Conservation (phyloP, 345 rosid genomes). For the Citrus mangshanensis region DNA sequence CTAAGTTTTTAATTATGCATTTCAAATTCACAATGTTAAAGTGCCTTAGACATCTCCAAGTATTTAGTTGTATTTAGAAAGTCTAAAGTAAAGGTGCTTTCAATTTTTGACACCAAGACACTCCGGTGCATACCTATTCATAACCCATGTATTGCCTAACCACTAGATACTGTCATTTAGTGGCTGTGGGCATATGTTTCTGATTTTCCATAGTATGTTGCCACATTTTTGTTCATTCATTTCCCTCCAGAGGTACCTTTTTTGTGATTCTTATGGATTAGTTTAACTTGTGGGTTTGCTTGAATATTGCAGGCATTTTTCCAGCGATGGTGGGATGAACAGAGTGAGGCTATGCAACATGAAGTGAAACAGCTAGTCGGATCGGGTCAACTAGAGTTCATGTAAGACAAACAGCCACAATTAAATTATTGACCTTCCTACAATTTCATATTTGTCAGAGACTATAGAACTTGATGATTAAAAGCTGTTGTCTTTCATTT, state of each 20-base stretch:
- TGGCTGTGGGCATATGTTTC: not conserved
- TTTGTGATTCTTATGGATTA: not conserved
- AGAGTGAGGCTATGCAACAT: constrained; percentile 57
- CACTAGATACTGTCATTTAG: not conserved
- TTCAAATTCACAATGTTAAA: not conserved
- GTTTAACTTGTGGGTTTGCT: constrained; percentile 4
- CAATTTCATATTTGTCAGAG: not conserved
- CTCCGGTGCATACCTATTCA: not conserved
- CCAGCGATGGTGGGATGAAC: constrained; percentile 95
- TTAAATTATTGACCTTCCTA: not conserved
- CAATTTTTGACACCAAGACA: not conserved
- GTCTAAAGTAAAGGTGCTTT: not conserved
- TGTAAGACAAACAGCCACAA: constrained; percentile 40
- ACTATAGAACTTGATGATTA: not conserved
- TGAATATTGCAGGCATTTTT: constrained; percentile 74
- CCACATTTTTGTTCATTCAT: not conserved
- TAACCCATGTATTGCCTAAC: not conserved
- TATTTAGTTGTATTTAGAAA: not conserved
- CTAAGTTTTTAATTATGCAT: not conserved
- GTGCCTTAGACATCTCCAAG: not conserved
- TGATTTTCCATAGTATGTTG: not conserved
- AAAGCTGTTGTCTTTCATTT: not conserved
- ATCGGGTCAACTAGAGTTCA: constrained; percentile 88
- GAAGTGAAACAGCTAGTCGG: constrained; percentile 56
- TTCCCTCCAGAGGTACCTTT: too few relatives aligned